These are phyloP conservation scores for Aspergillus conjunctus DNA, from an alignment of 495 filamentous ascomycete genomes.

Conservation along the genomic window DNA sequence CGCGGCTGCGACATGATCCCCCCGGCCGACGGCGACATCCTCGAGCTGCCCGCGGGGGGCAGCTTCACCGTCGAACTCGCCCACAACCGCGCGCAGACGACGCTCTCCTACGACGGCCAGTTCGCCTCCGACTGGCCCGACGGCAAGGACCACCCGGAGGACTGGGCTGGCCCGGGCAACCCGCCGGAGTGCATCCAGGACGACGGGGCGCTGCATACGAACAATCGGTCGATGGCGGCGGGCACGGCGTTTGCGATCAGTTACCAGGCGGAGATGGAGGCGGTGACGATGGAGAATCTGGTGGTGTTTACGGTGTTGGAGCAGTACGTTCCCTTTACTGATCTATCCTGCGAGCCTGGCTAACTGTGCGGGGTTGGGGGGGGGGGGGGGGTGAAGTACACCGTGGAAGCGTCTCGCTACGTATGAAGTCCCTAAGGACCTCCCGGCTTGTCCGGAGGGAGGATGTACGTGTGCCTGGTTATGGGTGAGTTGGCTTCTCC, in stretches of 20 bases:
- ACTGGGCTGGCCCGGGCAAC: constrained; percentile 44
- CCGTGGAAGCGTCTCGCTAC: constrained; percentile 53
- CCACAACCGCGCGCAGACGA: constrained; percentile 53
- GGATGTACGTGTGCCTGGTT: constrained; percentile 61
- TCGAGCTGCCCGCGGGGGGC: constrained; percentile 56
- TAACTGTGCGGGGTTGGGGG: too few relatives aligned
- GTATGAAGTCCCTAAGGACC: constrained; percentile 48
- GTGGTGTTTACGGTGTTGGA: constrained; percentile 53
- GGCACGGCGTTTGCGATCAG: constrained; percentile 59
- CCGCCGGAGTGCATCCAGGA: constrained; percentile 35
- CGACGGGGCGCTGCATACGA: constrained; percentile 49
- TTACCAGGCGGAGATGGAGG: constrained; percentile 47
- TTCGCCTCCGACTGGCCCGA: constrained; percentile 48
- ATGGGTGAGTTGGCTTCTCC: constrained; percentile 36
- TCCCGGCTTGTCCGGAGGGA: constrained; percentile 50
- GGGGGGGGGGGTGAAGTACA: constrained; percentile 33
- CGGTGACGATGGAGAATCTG: constrained; percentile 55
- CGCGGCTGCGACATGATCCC: constrained; percentile 48
- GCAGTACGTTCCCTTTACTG: constrained; percentile 37
- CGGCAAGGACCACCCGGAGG: constrained; percentile 47
- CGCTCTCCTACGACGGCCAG: constrained; percentile 49
- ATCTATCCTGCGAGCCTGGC: too few relatives aligned
- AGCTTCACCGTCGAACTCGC: constrained; percentile 56
- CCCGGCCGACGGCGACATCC: constrained; percentile 43
- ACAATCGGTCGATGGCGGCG: constrained; percentile 44